Conservation (phyloP, 2,329 filamentous ascomycete genomes). For the Aspergillus thermomutatus region DNA sequence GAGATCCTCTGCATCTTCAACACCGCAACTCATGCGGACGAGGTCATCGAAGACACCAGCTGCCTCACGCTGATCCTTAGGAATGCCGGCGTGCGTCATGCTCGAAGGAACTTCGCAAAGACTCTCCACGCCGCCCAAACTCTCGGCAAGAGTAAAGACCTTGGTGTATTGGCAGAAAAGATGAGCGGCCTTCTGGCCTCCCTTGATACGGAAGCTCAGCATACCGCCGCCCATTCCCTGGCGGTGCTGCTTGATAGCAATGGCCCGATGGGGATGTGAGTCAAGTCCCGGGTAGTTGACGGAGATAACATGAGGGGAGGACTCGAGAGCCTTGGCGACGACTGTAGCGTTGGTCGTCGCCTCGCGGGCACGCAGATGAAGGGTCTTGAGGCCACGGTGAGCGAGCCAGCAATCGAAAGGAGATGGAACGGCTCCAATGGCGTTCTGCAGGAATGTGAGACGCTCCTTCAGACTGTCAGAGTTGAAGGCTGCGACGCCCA, state of each 20-base stretch:
- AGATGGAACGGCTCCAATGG: constrained; percentile 90
- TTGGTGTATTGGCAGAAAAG: constrained; percentile 86
- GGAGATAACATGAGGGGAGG: constrained; percentile 74
- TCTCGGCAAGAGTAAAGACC: constrained; percentile 92
- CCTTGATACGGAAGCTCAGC: constrained; percentile 91
- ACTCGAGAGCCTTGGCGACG: constrained; percentile 73
- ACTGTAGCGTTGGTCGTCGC: constrained; percentile 76
- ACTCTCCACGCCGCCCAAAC: constrained; percentile 85
- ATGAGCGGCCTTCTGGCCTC: constrained; percentile 80
- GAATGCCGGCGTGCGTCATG: constrained; percentile 98
- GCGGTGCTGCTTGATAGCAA: constrained; percentile 88
- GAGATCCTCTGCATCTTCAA: constrained; percentile 86
- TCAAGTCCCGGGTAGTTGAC: constrained; percentile 95
- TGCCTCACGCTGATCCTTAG: constrained; percentile 81
- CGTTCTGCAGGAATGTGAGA: constrained; percentile 91
- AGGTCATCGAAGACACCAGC: constrained; percentile 95
- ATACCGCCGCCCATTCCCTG: constrained; percentile 94
- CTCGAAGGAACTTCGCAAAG: constrained; percentile 87
- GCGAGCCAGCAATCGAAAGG: constrained; percentile 98
- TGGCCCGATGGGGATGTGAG: constrained; percentile 79
- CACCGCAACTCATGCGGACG: constrained; percentile 86
- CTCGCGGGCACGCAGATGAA: constrained; percentile 87
- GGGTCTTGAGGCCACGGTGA: constrained; percentile 92
- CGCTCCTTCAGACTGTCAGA: constrained; percentile 71
- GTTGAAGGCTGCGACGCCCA: constrained; percentile 97